Evolutionary conservation across 1,139 yeast species (phyloP).

Genomic region (Suhomyces wounanorum): DNA sequence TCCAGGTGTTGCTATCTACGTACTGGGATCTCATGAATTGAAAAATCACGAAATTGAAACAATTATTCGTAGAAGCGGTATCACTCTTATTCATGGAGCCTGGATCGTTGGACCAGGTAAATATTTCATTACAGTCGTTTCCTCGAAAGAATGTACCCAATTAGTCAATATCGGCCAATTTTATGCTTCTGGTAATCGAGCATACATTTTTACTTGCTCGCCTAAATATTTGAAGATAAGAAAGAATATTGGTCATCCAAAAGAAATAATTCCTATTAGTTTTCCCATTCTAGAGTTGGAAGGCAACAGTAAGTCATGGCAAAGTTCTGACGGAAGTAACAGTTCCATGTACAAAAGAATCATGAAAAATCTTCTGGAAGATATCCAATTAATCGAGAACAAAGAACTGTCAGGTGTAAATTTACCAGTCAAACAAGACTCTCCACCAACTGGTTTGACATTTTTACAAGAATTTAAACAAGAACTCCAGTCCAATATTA

Average conservation of each 20-base stretch:
- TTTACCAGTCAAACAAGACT: not conserved
- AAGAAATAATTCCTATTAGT: not conserved
- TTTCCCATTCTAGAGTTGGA: not conserved
- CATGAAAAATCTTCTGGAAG: slow-evolving; percentile 4
- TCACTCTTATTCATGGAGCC: not conserved
- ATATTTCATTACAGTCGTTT: not conserved
- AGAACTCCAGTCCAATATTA: not conserved
- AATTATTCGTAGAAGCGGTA: not conserved
- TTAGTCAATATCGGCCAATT: not conserved
- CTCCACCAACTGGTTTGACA: not conserved
- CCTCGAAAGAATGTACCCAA: not conserved
- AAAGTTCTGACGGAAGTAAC: not conserved
- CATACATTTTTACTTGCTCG: not conserved
- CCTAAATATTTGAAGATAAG: not conserved
- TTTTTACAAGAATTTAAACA: not conserved
- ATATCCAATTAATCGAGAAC: not conserved
- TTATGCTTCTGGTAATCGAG: not conserved
- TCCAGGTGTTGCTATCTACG: not conserved
- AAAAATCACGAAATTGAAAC: not conserved
- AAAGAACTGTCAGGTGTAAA: not conserved
- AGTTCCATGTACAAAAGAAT: not conserved
- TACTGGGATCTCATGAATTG: not conserved
- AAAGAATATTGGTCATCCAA: not conserved
- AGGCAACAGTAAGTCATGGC: not conserved
- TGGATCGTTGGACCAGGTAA: not conserved